A percentile compares a stretch with the other conserved stretches of the same genome.
Evolutionary conservation across 495 filamentous ascomycete genomes (phyloP).

Genomic region (Daldinia decipiens): DNA sequence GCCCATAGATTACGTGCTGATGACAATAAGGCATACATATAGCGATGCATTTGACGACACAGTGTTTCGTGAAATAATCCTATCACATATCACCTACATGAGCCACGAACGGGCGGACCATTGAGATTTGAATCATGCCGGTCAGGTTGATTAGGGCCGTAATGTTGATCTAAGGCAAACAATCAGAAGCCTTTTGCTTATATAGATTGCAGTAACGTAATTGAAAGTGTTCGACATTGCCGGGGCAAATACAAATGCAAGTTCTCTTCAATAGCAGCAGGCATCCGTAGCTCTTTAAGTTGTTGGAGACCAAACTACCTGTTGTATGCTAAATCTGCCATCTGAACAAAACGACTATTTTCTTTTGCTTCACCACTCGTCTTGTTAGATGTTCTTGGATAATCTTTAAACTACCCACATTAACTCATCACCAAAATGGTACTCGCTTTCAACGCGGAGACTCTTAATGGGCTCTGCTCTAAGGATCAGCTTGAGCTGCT

Average conservation of each 20-base stretch:
- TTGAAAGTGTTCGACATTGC: too few species aligned
- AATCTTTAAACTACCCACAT: not conserved
- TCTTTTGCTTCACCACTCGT: too few species aligned
- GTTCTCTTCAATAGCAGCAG: not conserved
- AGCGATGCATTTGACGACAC: not conserved
- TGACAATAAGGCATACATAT: not conserved
- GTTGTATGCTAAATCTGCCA: not conserved
- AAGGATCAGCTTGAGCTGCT: slow-evolving; percentile 51
- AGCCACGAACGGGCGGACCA: not conserved
- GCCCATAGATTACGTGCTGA: too few species aligned
- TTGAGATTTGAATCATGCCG: not conserved
- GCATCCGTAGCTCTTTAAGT: not conserved
- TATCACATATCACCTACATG: not conserved
- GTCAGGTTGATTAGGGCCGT: slow-evolving; percentile 4
- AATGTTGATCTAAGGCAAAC: not conserved
- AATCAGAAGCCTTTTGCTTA: not conserved
- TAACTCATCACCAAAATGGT: slow-evolving; percentile 19
- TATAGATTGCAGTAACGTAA: too few species aligned
- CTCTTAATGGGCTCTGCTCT: slow-evolving; percentile 35
- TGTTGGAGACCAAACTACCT: not conserved
- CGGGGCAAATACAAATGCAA: too few species aligned
- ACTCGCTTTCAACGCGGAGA: slow-evolving; percentile 25
- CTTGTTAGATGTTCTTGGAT: not conserved
- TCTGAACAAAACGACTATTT: not conserved
- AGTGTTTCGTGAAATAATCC: not conserved